Base-by-base conservation (phyloP, 2,329 filamentous ascomycete species). In the Tricladium varicosporioides region DNA sequence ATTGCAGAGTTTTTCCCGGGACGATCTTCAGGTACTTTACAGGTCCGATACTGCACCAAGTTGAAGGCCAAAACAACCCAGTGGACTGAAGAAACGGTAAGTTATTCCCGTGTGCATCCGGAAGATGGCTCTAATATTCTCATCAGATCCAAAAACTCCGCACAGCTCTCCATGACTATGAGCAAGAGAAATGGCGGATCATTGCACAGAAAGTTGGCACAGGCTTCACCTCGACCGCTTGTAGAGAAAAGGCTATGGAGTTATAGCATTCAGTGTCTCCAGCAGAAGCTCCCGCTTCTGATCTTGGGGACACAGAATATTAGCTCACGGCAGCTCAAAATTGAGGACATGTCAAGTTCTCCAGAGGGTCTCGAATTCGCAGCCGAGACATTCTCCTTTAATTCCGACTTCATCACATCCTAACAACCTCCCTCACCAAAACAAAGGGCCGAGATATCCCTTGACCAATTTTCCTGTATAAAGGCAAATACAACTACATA, bases 1-100 rank as follows among this genome's bases (percentile, higher is more conserved):
- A 97, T 97, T 69, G 91, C 92, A 56, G 92, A 96, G 70, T 96
- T 96, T 75, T 97, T 97, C 66, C 92, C 92, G 0, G 92, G 92
- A 1, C 81, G 92, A 57, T 94, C 90, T 57, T 95, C 90, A 47
- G 92, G 92, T 15, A 96, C 92, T 31, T 76, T 97, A 60, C 92
- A 97, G 73, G 92, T 97, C 54, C 87, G 92, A 36, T 97, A 97
- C 72, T 97, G 92, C 71, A 96, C 92, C 45, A 96, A 96, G 75
- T 78, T 96, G 52, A 96, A 96, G 75, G 92, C 91, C 13, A 96
- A 96, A 77, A 92, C 89, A 42, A 95, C 90, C 11, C 85, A 91
- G 68, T 97, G 92, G 92, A 95, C 89, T 51, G 91, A 95, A 63
- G 92, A 96, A 70, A 94, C 90, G 79, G 92, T 96, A 80, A 76